These are phyloP conservation scores for Saturnispora ahearnii DNA, from an alignment of 805 yeast species.

Conservation along the genomic window DNA sequence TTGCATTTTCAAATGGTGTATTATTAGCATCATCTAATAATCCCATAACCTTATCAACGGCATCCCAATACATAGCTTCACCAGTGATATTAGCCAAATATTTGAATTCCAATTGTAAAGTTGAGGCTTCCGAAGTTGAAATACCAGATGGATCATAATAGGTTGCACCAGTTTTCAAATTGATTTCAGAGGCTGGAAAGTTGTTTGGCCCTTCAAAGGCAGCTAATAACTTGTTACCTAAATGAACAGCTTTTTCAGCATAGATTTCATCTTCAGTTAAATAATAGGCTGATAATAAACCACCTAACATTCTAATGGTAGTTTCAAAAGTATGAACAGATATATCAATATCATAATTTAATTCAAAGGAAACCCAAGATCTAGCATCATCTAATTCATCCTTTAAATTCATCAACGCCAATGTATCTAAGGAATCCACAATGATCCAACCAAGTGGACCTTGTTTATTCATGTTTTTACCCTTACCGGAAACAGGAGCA, in stretches of 20 bases:
- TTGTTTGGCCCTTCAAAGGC: slow-evolving; percentile 59
- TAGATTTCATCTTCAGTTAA: slow-evolving; percentile 60
- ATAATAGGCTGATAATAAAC: slow-evolving; percentile 75
- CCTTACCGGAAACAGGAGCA: slow-evolving; percentile 52
- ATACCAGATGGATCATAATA: slow-evolving; percentile 68
- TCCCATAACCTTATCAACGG: slow-evolving; percentile 64
- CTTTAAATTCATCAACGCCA: slow-evolving; percentile 63
- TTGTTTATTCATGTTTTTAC: slow-evolving; percentile 64
- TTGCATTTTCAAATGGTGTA: slow-evolving; percentile 27
- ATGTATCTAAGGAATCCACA: slow-evolving; percentile 78
- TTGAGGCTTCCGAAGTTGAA: slow-evolving; percentile 84
- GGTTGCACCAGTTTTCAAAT: slow-evolving; percentile 47
- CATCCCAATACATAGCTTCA: slow-evolving; percentile 67
- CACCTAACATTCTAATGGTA: slow-evolving; percentile 92
- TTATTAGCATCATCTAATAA: slow-evolving; percentile 53
- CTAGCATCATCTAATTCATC: slow-evolving; percentile 58
- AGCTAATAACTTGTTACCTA: slow-evolving; percentile 65
- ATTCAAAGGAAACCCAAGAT: slow-evolving; percentile 63
- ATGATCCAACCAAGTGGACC: slow-evolving; percentile 86
- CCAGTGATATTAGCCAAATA: slow-evolving; percentile 76
- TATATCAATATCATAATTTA: slow-evolving; percentile 63
- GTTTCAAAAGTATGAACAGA: slow-evolving; percentile 83
- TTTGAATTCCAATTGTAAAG: slow-evolving; percentile 80
- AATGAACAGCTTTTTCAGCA: slow-evolving; percentile 66
- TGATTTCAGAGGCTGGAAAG: slow-evolving; percentile 71